phyloP scores from a whole-genome alignment of 1,139 yeast species.

The Suhomyces anneliseae region DNA sequence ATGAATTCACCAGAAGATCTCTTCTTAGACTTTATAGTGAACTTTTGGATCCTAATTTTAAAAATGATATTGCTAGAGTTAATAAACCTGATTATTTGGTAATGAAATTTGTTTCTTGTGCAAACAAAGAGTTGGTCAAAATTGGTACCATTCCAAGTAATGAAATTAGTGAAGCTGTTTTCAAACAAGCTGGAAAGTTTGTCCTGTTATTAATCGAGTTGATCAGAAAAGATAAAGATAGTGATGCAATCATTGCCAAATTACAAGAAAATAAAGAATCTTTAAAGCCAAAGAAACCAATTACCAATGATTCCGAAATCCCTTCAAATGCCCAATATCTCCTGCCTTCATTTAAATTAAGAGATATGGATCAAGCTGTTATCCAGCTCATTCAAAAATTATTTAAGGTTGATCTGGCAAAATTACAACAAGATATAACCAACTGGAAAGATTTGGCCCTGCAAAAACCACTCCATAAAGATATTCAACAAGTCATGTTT shows the following conservation, averaged over 20 bases:
- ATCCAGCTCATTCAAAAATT: constrained; percentile 38
- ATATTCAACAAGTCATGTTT: constrained; percentile 40
- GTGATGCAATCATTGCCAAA: constrained; percentile 38
- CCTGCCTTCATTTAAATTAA: constrained; percentile 48
- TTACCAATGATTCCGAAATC: constrained; percentile 3
- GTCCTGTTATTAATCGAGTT: constrained; percentile 53
- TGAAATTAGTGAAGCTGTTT: constrained; percentile 48
- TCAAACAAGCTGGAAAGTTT: constrained; percentile 57
- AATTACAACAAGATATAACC: constrained; percentile 52
- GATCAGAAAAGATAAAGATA: constrained; percentile 46
- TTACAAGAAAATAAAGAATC: constrained; percentile 45
- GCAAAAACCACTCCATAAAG: constrained; percentile 46
- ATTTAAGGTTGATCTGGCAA: constrained; percentile 40
- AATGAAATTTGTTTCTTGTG: constrained; percentile 62
- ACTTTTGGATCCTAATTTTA: constrained; percentile 50
- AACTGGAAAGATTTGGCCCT: constrained; percentile 42
- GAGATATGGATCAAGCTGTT: constrained; percentile 49
- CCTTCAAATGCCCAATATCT: constrained; percentile 22
- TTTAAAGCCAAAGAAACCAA: constrained; percentile 28
- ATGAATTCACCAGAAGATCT: constrained; percentile 42
- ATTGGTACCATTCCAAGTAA: constrained; percentile 38
- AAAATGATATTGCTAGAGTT: constrained; percentile 39
- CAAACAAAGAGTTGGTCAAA: constrained; percentile 63
- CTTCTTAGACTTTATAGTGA: constrained; percentile 65
- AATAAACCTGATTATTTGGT: constrained; percentile 63